Conservation (phyloP, 345 rosid genomes). For the Kernera saxatilis region DNA sequence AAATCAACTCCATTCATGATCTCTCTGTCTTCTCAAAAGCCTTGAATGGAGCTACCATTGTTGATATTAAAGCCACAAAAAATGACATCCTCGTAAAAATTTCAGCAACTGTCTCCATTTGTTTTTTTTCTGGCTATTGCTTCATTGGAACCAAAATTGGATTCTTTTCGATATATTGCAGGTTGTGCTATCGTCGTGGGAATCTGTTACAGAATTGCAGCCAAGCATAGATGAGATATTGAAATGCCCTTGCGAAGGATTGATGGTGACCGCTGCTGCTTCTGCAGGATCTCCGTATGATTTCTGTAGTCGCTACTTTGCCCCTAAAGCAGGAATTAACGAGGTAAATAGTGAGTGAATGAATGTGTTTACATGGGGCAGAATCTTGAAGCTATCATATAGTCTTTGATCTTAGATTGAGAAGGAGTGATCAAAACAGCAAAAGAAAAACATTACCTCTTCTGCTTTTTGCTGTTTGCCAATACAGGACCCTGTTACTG, state of each 20-base stretch:
- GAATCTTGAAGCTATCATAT: background rate
- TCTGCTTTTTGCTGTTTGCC: background rate
- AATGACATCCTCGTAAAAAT: constrained; percentile 46
- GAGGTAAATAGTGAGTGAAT: constrained; percentile 8
- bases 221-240: constrained; percentile 48
- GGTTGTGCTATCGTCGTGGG: constrained; percentile 57
- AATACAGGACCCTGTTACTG: constrained; percentile 76
- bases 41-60: constrained; percentile 39
- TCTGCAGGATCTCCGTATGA: constrained; percentile 33
- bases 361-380: background rate
- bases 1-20: constrained; percentile 29
- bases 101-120: background rate
- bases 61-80: constrained; percentile 50
- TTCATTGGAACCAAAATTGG: background rate
- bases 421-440: background rate
- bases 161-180: background rate
- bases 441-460: background rate
- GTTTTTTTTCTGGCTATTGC: background rate
- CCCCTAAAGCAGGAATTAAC: constrained; percentile 31
- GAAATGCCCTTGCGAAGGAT: constrained; percentile 52
- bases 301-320: constrained; percentile 32
- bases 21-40: constrained; percentile 40
- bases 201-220: constrained; percentile 46
- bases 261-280: constrained; percentile 56
- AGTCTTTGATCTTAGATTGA: background rate